Conservation (phyloP, 1,284 basidiomycete species). For the Apiotrichum gracile region DNA sequence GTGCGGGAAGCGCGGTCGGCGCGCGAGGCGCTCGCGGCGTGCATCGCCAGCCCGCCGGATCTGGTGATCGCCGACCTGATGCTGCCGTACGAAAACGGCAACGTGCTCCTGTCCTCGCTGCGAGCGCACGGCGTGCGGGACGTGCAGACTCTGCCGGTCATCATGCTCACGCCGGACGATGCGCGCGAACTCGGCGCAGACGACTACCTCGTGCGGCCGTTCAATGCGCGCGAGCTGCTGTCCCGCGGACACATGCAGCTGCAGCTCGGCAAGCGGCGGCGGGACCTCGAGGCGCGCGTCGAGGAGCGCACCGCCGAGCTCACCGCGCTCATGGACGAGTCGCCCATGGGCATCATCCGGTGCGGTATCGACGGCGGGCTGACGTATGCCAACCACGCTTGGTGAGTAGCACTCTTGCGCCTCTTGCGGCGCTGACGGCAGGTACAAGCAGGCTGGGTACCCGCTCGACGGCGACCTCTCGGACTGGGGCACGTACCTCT, state of each 20-base stretch:
- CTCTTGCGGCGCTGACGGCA: not conserved
- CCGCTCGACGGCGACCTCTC: conserved; percentile 1
- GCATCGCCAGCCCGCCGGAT: conserved; percentile 24
- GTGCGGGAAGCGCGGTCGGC: conserved; percentile 47
- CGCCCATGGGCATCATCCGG: conserved; percentile 39
- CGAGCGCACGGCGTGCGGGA: conserved; percentile 16
- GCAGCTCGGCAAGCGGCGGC: conserved; percentile 38
- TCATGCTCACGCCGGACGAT: conserved; percentile 41
- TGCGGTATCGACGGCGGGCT: conserved; percentile 22
- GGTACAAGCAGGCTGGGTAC: conserved; percentile 22
- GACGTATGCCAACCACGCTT: conserved; percentile 28
- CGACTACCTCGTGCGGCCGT: conserved; percentile 43
- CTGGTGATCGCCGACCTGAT: conserved; percentile 48
- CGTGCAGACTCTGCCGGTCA: conserved; percentile 28
- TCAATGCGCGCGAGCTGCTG: conserved; percentile 46
- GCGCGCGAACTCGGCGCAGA: conserved; percentile 40
- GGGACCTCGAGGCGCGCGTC: conserved; percentile 36
- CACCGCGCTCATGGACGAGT: not conserved
- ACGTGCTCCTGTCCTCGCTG: conserved; percentile 27
- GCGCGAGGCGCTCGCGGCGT: conserved; percentile 39
- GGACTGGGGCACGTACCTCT: conserved; percentile 21
- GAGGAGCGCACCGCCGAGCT: conserved; percentile 26
- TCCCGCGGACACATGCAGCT: conserved; percentile 44
- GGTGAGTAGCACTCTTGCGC: conserved; percentile 3
- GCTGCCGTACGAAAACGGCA: conserved; percentile 45